Conservation (phyloP, 179 eudicot species). For the Sideroxylon spinosum region DNA sequence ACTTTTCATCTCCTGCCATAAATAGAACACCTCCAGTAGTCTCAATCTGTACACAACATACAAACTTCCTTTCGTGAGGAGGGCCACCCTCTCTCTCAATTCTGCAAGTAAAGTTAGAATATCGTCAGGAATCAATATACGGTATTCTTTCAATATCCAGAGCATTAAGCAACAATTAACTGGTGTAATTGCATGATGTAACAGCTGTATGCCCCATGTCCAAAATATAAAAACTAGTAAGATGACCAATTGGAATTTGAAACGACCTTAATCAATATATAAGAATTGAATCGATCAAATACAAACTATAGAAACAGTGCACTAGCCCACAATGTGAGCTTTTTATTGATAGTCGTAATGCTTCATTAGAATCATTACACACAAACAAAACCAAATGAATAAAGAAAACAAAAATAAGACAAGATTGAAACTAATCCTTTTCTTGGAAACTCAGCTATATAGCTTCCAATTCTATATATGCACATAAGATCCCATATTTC, state of each 20-base stretch:
- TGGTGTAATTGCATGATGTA: neutral
- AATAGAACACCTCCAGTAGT: constrained; percentile 20
- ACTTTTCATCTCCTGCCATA: constrained; percentile 46
- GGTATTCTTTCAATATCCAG: neutral
- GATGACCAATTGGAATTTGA: neutral
- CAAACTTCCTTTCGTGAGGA: constrained; percentile 49
- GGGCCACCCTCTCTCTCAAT: constrained; percentile 50
- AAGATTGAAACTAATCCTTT: too few species aligned
- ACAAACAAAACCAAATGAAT: too few species aligned
- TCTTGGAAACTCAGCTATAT: too few species aligned
- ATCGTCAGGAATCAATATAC: neutral
- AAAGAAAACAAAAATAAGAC: too few species aligned
- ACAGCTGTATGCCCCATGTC: neutral
- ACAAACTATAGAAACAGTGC: too few species aligned
- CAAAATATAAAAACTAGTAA: neutral
- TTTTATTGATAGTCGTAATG: too few species aligned
- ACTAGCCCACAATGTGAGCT: too few species aligned
- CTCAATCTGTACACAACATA: constrained; percentile 60
- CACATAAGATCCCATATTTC: too few species aligned
- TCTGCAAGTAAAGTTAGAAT: constrained; percentile 33
- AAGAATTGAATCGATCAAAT: too few species aligned
- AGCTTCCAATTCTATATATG: too few species aligned
- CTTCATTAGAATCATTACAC: too few species aligned
- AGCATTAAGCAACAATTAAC: neutral
- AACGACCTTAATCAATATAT: neutral